phyloP scores from a whole-genome alignment of 2,329 filamentous ascomycete genomes.

The Ceratocystis colombiana region DNA sequence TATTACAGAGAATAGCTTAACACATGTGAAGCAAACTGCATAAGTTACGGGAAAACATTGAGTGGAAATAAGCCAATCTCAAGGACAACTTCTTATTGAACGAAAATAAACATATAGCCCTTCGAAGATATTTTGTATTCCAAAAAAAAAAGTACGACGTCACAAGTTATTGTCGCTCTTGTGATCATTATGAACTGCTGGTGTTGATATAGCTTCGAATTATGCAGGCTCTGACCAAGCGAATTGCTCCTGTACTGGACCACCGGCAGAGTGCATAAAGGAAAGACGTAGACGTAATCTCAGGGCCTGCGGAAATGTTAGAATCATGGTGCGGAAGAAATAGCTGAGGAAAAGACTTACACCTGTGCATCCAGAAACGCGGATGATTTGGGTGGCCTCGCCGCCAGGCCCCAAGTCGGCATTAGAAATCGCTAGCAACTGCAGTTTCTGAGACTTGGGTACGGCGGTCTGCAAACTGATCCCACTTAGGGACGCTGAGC shows the following conservation, averaged over 20 bases:
- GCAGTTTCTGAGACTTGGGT: slow-evolving; percentile 89
- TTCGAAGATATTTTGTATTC: background rate
- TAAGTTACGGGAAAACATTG: background rate
- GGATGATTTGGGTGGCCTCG: slow-evolving; percentile 85
- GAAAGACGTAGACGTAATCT: slow-evolving; percentile 76
- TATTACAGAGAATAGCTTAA: background rate
- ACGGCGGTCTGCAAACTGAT: slow-evolving; percentile 90
- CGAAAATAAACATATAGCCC: background rate
- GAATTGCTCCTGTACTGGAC: slow-evolving; percentile 77
- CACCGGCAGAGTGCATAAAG: slow-evolving; percentile 60
- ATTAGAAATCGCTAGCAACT: slow-evolving; percentile 80
- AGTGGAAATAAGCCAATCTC: background rate
- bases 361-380: slow-evolving; percentile 71
- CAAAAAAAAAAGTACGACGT: background rate
- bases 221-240: slow-evolving; percentile 80
- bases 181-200: background rate
- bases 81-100: background rate
- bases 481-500: slow-evolving; percentile 54
- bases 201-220: slow-evolving; percentile 17
- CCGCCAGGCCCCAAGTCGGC: slow-evolving; percentile 63
- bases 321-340: slow-evolving; percentile 17
- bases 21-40: background rate
- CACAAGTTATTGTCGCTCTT: background rate
- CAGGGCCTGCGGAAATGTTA: slow-evolving; percentile 51
- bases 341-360: slow-evolving; percentile 52